Conservation (phyloP, 140 eudicot species). For the Cichorium intybus region DNA sequence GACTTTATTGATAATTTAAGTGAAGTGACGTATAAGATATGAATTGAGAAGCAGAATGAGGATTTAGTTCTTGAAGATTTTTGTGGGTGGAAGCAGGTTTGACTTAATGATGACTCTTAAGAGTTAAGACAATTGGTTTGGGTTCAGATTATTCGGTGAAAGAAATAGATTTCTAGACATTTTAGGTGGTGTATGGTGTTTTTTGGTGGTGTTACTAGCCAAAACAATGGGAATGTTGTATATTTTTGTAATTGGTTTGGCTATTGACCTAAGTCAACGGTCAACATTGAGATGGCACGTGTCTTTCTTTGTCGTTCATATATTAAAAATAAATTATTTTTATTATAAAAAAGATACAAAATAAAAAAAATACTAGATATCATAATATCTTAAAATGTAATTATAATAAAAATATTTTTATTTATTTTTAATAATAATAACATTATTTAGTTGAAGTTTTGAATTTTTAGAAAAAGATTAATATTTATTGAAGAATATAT, state of each 20-base stretch:
- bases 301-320: too few species aligned
- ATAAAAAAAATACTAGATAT: too few species aligned
- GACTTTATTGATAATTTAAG: conserved; percentile 13
- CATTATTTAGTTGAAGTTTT: too few species aligned
- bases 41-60: background rate
- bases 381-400: too few species aligned
- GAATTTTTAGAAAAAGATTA: too few species aligned
- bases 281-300: background rate
- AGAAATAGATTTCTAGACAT: conserved; percentile 1
- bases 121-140: background rate
- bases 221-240: conserved; percentile 8
- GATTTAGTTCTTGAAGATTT: conserved; percentile 3
- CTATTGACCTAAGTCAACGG: conserved; percentile 10
- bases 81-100: conserved; percentile 1
- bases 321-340: too few species aligned
- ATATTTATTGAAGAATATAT: too few species aligned
- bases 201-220: background rate
- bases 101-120: background rate
- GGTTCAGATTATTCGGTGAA: background rate
- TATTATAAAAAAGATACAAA: too few species aligned
- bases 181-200: background rate
- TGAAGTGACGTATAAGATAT: background rate
- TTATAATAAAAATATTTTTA: too few species aligned
- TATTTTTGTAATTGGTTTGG: background rate
- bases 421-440: too few species aligned